Evolutionary conservation across 2,329 filamentous ascomycete species (phyloP).

Genomic region (Penicillium oxalicum): DNA sequence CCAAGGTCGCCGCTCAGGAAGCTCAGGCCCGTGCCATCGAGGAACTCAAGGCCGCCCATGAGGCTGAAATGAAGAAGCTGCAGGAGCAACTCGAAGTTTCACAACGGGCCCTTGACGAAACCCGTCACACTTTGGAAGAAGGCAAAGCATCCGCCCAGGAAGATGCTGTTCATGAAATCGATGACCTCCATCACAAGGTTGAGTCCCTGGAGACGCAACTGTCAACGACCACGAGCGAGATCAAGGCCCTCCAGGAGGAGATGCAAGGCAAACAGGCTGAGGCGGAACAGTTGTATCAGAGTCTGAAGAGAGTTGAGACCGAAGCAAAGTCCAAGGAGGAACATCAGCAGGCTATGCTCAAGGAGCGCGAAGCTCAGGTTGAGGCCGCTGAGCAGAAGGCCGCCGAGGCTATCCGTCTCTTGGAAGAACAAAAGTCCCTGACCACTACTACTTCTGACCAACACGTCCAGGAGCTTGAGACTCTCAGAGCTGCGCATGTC

Average conservation of each 20-base stretch:
- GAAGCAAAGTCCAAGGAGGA: conserved; percentile 34
- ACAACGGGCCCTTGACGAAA: conserved; percentile 30
- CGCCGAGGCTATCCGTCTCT: conserved; percentile 27
- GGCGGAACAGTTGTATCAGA: conserved; percentile 34
- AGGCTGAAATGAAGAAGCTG: conserved; percentile 29
- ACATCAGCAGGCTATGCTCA: conserved; percentile 29
- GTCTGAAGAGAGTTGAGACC: conserved; percentile 32
- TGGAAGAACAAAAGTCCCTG: conserved; percentile 32
- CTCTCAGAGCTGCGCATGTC: conserved; percentile 31
- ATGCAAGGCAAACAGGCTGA: conserved; percentile 34
- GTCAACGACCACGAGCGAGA: conserved; percentile 26
- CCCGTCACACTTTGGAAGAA: conserved; percentile 31
- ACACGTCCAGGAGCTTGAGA: conserved; percentile 30
- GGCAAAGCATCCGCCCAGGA: conserved; percentile 29
- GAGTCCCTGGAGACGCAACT: conserved; percentile 29
- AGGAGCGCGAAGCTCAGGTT: conserved; percentile 30
- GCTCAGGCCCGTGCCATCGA: conserved; percentile 26
- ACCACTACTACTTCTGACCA: conserved; percentile 26
- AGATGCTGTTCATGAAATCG: conserved; percentile 32
- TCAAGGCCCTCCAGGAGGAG: conserved; percentile 31
- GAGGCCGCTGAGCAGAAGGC: conserved; percentile 32
- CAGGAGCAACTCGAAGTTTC: conserved; percentile 31
- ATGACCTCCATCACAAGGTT: conserved; percentile 32
- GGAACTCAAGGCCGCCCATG: conserved; percentile 28
- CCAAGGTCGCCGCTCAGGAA: conserved; percentile 26